Conservation (phyloP, 108 stramenopile species). For the Cyclotella choctawhatcheeana region DNA sequence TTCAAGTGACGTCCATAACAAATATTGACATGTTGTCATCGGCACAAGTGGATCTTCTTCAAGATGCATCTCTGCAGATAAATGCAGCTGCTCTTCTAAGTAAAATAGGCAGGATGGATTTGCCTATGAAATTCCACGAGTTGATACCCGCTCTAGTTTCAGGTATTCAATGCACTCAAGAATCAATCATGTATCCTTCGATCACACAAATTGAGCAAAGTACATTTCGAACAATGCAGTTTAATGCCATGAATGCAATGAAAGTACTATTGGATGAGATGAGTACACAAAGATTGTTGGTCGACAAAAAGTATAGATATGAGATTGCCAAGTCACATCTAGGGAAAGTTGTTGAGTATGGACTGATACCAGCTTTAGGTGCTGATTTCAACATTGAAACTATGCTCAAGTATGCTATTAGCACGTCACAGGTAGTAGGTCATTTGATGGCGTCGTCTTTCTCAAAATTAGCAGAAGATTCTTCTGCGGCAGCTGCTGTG, state of each 20-base stretch:
- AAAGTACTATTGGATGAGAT: conserved; percentile 32
- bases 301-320: conserved; percentile 41
- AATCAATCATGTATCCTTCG: background rate
- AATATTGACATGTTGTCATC: background rate
- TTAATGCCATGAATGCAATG: conserved; percentile 33
- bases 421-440: conserved; percentile 28
- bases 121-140: conserved; percentile 44
- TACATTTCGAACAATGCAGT: conserved; percentile 10
- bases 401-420: conserved; percentile 33
- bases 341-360: conserved; percentile 28
- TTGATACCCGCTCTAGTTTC: conserved; percentile 43
- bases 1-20: background rate
- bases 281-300: conserved; percentile 30
- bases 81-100: conserved; percentile 35
- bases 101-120: conserved; percentile 36
- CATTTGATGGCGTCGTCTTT: conserved; percentile 28
- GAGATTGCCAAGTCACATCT: conserved; percentile 27
- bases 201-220: background rate
- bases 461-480: conserved; percentile 25
- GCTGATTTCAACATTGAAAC: background rate
- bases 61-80: conserved; percentile 28
- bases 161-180: conserved; percentile 10
- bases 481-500: conserved; percentile 3
- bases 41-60: conserved; percentile 20
- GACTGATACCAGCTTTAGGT: conserved; percentile 25